Percentiles rank a stretch among this genome's conserved stretches.
Evolutionary conservation across 192 early-diverging fungal genomes (phyloP).

Genomic region (Entomortierella parvispora): DNA sequence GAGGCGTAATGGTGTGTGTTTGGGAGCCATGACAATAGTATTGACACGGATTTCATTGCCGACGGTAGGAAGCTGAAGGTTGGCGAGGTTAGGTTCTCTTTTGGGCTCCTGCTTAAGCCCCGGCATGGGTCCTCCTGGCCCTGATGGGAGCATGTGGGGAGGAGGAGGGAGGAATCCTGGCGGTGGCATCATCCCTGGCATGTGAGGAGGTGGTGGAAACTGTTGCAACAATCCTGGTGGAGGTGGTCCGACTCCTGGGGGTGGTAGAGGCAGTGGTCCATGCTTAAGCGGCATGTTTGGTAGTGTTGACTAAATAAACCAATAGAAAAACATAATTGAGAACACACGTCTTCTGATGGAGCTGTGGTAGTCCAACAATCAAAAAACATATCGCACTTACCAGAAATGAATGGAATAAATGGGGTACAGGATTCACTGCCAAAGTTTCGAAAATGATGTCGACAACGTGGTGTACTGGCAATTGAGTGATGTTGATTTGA

Average conservation of each 20-base stretch:
- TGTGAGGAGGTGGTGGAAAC: constrained; percentile 24
- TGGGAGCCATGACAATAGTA: constrained; percentile 29
- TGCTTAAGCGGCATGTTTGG: constrained; percentile 29
- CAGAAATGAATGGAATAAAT: constrained; percentile 47
- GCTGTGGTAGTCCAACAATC: not conserved
- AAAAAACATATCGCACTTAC: constrained; percentile 10
- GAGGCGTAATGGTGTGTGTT: constrained; percentile 24
- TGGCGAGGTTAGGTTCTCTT: constrained; percentile 27
- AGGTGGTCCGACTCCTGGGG: constrained; percentile 46
- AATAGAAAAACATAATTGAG: not conserved
- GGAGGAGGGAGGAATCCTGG: constrained; percentile 27
- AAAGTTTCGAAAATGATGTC: constrained; percentile 47
- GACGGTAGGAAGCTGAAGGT: constrained; percentile 32
- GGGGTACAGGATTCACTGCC: constrained; percentile 25
- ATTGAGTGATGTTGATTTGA: constrained; percentile 43
- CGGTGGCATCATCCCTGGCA: constrained; percentile 38
- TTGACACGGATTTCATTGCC: constrained; percentile 21
- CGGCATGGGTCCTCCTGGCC: constrained; percentile 8
- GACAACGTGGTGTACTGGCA: constrained; percentile 45
- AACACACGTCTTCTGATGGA: not conserved
- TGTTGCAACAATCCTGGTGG: constrained; percentile 41
- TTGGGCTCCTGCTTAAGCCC: constrained; percentile 21
- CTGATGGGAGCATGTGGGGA: constrained; percentile 14
- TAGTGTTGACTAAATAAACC: constrained; percentile 22
- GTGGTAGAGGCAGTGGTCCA: constrained; percentile 41